Percentiles rank a stretch among this genome's conserved stretches.
Conservation (phyloP, 2,329 filamentous ascomycete species). For the Exophiala sp. region DNA sequence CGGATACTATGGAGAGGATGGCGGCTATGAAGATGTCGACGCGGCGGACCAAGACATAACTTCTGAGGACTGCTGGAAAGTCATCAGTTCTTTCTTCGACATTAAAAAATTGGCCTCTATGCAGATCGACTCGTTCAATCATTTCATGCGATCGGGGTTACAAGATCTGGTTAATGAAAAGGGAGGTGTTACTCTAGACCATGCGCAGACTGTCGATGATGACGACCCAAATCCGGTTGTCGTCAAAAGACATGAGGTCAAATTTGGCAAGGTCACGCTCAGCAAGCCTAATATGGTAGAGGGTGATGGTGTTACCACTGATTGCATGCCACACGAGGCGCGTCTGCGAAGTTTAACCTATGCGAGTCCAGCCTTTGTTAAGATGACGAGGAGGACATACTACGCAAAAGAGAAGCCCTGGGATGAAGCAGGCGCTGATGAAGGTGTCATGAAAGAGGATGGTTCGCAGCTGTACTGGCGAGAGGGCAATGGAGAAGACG, state of each 20-base stretch:
- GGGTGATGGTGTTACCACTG: slow-evolving; percentile 78
- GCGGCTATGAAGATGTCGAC: slow-evolving; percentile 62
- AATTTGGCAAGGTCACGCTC: slow-evolving; percentile 84
- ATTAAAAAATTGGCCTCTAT: slow-evolving; percentile 92
- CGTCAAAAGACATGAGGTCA: slow-evolving; percentile 88
- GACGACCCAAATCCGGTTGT: slow-evolving; percentile 70
- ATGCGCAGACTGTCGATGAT: slow-evolving; percentile 71
- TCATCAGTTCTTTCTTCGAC: slow-evolving; percentile 96
- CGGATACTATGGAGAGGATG: slow-evolving; percentile 58
- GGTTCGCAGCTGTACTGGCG: slow-evolving; percentile 31
- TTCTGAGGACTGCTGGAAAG: slow-evolving; percentile 96
- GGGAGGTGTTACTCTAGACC: slow-evolving; percentile 83
- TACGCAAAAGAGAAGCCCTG: slow-evolving; percentile 72
- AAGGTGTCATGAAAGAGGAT: slow-evolving; percentile 41
- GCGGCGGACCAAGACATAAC: slow-evolving; percentile 67
- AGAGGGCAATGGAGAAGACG: slow-evolving; percentile 41
- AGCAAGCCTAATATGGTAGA: slow-evolving; percentile 88
- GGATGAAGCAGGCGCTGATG: slow-evolving; percentile 59
- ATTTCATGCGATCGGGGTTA: slow-evolving; percentile 90
- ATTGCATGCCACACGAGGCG: slow-evolving; percentile 88
- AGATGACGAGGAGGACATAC: slow-evolving; percentile 77
- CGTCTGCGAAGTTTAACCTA: slow-evolving; percentile 95
- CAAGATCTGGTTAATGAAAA: slow-evolving; percentile 93
- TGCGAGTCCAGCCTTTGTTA: slow-evolving; percentile 81
- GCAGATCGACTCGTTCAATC: slow-evolving; percentile 96